Conservation (phyloP, 257 asterid species). For the Parsonsia alboflavescens region DNA sequence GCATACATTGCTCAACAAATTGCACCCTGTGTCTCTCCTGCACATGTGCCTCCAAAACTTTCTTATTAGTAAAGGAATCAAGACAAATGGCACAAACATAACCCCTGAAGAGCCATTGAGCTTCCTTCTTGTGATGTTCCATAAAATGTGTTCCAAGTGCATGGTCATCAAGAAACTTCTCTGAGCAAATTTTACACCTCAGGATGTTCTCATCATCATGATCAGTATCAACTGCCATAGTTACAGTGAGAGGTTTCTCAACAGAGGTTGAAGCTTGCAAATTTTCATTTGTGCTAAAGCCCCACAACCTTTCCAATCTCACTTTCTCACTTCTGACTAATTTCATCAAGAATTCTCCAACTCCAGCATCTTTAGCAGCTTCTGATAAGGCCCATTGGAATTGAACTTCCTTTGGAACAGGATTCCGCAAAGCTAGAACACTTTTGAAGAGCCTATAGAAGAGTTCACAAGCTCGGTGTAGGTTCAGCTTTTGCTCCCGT, state of each 20-base stretch:
- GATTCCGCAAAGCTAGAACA: conserved; percentile 72
- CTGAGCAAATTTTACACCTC: conserved; percentile 82
- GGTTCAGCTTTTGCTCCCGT: conserved; percentile 63
- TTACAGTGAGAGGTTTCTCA: conserved; percentile 39
- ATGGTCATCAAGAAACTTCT: conserved; percentile 53
- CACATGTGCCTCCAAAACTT: conserved; percentile 84
- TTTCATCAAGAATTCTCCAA: conserved; percentile 55
- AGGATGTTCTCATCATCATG: conserved; percentile 37
- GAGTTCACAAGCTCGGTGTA: conserved; percentile 93
- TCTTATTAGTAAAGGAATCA: conserved; percentile 90
- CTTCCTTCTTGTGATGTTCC: conserved; percentile 85
- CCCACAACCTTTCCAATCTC: conserved; percentile 72
- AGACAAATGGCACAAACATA: conserved; percentile 93
- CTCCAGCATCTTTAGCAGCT: conserved; percentile 67
- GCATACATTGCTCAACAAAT: conserved; percentile 95
- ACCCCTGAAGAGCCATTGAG: conserved; percentile 95
- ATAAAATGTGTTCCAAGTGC: conserved; percentile 78
- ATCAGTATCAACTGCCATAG: conserved; percentile 27
- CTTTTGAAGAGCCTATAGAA: conserved; percentile 86
- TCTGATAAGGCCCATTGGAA: conserved; percentile 92
- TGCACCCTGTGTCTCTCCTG: conserved; percentile 90
- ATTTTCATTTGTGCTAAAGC: conserved; percentile 42
- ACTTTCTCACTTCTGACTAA: conserved; percentile 71
- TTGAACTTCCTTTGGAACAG: conserved; percentile 86
- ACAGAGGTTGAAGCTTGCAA: conserved; percentile 34